Evolutionary conservation across 176 grass and related monocot genomes (phyloP), one percentile per base, ranked within the genome.

Genomic region (Phragmites australis): DNA sequence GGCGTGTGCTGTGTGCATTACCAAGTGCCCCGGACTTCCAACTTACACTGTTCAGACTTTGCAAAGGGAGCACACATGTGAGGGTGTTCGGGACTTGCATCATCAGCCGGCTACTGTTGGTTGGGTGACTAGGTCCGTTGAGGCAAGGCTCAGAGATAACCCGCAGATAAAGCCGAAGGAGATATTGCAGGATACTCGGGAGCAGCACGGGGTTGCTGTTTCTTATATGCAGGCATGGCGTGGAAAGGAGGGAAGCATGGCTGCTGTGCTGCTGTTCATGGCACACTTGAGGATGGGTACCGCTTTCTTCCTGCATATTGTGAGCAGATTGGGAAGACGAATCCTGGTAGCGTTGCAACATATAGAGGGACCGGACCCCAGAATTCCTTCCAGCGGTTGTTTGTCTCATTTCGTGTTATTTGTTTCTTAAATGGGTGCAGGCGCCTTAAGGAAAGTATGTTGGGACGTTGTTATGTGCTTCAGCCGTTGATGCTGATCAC

Each of bases 151-250:
- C 34, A 89, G 96, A 57, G 88, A 93, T 70, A 98, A 98, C 51
- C 96, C 96, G 2, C 96, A 89, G 62, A 91, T 89, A 83, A 98
- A 98, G 70, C 96, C 96, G 10, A 98, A 98, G 84, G 96, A 98
- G 58, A 98, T 98, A 83, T 81, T 98, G 88, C 95, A 98, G 77
- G 95, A 93, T 81, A 98, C 94, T 32, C 83, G 53, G 22, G 95
- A 98, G 46, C 90, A 98, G 77, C 95, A 98, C 88, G 95, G 95
- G 27, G 86, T 98, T 3, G 95, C 95, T 21, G 92, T 98, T 37
- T 94, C 92, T 65, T 98, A 98, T 74, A 98, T 98, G 96, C 96
- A 98, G 70, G 96, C 96, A 51, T 95, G 96, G 90, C 92, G 96
- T 56, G 96, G 96, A 65, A 98, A 98, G 59, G 96, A 95, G 90